Conservation (phyloP, 345 rosid species). For the Garcia nutans region DNA sequence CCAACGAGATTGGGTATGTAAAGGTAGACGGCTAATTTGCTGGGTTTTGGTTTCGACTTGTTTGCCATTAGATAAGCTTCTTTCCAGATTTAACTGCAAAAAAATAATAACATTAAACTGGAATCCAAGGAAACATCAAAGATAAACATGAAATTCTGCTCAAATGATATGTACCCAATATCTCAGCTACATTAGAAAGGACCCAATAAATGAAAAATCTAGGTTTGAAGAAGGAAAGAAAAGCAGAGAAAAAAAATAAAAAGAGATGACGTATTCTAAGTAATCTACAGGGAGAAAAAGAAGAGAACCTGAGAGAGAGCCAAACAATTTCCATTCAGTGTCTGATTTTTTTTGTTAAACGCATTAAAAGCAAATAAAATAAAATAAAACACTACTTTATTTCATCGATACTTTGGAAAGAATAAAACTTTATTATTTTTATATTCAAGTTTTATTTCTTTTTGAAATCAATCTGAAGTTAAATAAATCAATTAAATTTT, state of each 20-base stretch:
- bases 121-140: too few relatives aligned
- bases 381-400: neutral
- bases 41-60: conserved; percentile 50
- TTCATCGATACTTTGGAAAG: neutral
- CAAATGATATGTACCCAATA: neutral
- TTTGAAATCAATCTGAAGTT: too few relatives aligned
- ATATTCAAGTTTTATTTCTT: too few relatives aligned
- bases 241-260: neutral
- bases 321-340: neutral
- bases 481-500: too few relatives aligned
- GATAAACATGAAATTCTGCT: too few relatives aligned
- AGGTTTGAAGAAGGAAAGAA: neutral
- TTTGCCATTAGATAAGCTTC: conserved; percentile 48
- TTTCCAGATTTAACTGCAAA: neutral
- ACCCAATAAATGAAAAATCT: neutral
- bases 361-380: too few relatives aligned
- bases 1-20: conserved; percentile 90
- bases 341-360: neutral
- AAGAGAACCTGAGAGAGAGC: neutral
- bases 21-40: conserved; percentile 64
- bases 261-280: neutral
- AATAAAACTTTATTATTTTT: too few relatives aligned
- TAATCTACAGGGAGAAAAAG: neutral
- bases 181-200: neutral
- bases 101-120: neutral